phyloP scores from a whole-genome alignment of 2,329 filamentous ascomycete species.

The Aspergillus flavus region DNA sequence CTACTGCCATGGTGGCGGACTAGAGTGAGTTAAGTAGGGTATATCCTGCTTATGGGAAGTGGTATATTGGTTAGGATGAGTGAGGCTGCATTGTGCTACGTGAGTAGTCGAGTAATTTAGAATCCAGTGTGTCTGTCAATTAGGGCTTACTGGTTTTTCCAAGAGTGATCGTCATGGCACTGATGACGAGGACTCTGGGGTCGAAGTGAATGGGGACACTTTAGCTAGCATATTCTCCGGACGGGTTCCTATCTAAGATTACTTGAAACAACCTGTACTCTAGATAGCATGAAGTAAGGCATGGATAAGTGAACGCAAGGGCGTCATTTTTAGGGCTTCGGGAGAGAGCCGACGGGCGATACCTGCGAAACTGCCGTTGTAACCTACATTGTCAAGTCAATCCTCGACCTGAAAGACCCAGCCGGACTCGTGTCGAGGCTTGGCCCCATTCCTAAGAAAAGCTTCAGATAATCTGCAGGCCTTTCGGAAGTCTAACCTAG shows the following conservation, averaged over 20 bases:
- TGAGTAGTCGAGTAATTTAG: not conserved
- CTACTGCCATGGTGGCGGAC: not conserved
- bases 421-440: not conserved
- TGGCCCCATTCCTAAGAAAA: not conserved
- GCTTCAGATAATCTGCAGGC: not conserved
- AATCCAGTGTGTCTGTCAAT: not conserved
- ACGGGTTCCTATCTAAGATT: not conserved
- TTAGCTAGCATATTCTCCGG: not conserved
- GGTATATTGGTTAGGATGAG: not conserved
- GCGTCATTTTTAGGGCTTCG: not conserved
- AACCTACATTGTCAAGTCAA: not conserved
- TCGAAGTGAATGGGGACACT: no score
- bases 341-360: not conserved
- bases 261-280: not conserved
- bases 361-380: not conserved
- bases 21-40: not conserved
- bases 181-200: not conserved
- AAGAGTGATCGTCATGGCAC: not conserved
- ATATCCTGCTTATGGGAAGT: not conserved
- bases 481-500: not conserved
- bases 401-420: not conserved
- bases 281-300: not conserved
- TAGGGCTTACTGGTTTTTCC: not conserved
- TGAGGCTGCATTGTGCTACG: not conserved
- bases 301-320: not conserved